phyloP scores from a whole-genome alignment of 2,329 filamentous ascomycete genomes.

The Alternaria hordeiaustralica region DNA sequence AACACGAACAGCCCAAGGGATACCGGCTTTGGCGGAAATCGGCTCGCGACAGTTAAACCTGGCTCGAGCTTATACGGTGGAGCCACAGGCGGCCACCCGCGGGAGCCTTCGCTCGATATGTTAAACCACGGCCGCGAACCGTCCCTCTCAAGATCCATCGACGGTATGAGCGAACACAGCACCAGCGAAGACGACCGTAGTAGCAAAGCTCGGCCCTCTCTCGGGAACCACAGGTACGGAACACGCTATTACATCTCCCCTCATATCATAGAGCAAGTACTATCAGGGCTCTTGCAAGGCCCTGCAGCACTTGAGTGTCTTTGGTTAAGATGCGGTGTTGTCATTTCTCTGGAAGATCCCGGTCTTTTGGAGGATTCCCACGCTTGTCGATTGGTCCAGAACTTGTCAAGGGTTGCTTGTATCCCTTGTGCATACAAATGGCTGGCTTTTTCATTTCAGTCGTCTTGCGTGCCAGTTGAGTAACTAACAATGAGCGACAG shows the following conservation, averaged over 20 bases:
- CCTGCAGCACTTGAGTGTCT: not conserved
- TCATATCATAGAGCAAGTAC: not conserved
- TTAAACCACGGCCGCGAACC: conserved; percentile 47
- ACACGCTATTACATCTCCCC: not conserved
- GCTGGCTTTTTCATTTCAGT: not conserved
- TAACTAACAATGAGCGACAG: conserved; percentile 46
- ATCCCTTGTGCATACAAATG: not conserved
- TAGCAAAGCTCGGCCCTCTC: conserved; percentile 41
- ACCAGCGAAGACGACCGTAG: conserved; percentile 48
- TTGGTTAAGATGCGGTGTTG: not conserved
- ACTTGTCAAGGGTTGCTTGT: not conserved
- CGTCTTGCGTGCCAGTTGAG: not conserved
- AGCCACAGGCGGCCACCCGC: conserved; percentile 26
- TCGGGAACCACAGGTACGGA: conserved; percentile 53
- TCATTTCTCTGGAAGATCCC: not conserved
- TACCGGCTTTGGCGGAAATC: conserved; percentile 55
- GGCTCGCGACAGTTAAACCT: conserved; percentile 54
- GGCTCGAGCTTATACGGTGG: conserved; percentile 56
- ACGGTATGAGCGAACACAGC: conserved; percentile 46
- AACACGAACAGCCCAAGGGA: conserved; percentile 63
- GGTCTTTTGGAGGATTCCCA: not conserved
- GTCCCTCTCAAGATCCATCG: conserved; percentile 46
- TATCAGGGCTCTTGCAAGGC: not conserved
- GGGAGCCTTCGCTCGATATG: conserved; percentile 38
- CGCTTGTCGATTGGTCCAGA: not conserved